Base-by-base conservation (phyloP, 2,329 filamentous ascomycete genomes). In the Penicillium sclerotiorum region DNA sequence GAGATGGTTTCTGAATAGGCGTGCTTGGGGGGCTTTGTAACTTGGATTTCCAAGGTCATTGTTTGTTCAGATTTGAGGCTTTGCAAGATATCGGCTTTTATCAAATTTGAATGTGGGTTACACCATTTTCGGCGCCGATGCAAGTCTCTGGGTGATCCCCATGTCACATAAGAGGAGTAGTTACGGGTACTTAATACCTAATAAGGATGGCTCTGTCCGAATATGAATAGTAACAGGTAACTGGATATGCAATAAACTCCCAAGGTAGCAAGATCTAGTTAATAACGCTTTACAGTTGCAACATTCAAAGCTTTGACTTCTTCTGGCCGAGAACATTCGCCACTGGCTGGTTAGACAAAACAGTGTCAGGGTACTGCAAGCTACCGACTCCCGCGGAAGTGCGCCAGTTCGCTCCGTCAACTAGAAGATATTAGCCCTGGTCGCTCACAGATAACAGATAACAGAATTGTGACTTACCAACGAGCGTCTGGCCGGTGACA, bases 401-500 rank as follows among this genome's bases (percentile, higher is more conserved):
- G 17, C 72, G 70, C 72, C 72, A 74, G 44, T 65, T 66, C 20
- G 69, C 70, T 6, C 72, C 72, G 50, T 74, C 72, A n/a, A 74
- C 72, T 73, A 28, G 15, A 32, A n/a, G 8, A 27, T 8, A 9
- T 33, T 2, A 43, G 47, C 42, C 37, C 5, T 21, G 6, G 22
- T 15, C n/a, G 13, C 12, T 22, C 3, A 17, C 39, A 23, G 3
- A 17, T 23, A 15, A 22, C 7, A 20, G 22, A 21, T 3, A 6
- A 11, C 11, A 13, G 5, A 7, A 22, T 28, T 18, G 32, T 17
- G 21, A 69, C 72, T 49, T 58, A 73, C 72, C 80, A 25, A 95
- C 88, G 28, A 96, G 73, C 3, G 84, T 82, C 58, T 90, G 86
- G 1, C 91, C 94, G 59, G 89, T 96, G 39, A 97, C 84, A 69